A percentile compares a stretch with the other conserved stretches of the same genome.
Conservation (phyloP, 768 basidiomycete species). For the Kwoniella sp. region DNA sequence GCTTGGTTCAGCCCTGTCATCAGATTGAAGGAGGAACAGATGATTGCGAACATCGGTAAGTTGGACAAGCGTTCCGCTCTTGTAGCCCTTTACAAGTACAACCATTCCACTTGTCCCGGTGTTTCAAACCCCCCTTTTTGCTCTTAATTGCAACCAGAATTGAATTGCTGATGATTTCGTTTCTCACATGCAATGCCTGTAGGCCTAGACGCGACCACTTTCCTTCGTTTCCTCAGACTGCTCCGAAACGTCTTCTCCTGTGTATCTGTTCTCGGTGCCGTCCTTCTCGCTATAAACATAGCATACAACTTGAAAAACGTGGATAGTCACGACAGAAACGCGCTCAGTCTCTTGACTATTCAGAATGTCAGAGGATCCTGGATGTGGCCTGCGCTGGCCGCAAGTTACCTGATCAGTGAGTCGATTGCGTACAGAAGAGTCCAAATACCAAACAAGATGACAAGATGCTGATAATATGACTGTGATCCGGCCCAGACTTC, state of each 20-base stretch:
- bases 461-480: too few relatives aligned
- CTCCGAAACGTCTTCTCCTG: conserved; percentile 60
- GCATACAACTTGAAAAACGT: conserved; percentile 77
- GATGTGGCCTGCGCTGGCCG: conserved; percentile 81
- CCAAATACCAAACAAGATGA: too few relatives aligned
- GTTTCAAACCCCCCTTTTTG: too few relatives aligned
- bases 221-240: conserved; percentile 86
- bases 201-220: conserved; percentile 90
- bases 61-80: conserved; percentile 5
- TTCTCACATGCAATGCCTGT: conserved; percentile 60
- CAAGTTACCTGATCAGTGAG: conserved; percentile 75
- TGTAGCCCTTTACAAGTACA: too few relatives aligned
- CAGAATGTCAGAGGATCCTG: conserved; percentile 72
- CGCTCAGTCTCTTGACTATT: conserved; percentile 68
- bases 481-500: too few relatives aligned
- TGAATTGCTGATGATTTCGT: too few relatives aligned
- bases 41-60: conserved; percentile 61
- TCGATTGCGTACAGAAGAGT: too few relatives aligned
- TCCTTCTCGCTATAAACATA: conserved; percentile 80
- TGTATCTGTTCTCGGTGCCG: conserved; percentile 51
- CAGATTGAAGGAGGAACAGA: conserved; percentile 81
- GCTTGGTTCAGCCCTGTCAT: conserved; percentile 89
- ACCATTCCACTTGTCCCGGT: too few relatives aligned
- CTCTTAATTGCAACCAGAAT: too few relatives aligned
- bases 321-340: conserved; percentile 57